A percentile compares a stretch with the other conserved stretches of the same genome.
Evolutionary conservation across 768 basidiomycete species (phyloP).

Genomic region (Suillus placidus): DNA sequence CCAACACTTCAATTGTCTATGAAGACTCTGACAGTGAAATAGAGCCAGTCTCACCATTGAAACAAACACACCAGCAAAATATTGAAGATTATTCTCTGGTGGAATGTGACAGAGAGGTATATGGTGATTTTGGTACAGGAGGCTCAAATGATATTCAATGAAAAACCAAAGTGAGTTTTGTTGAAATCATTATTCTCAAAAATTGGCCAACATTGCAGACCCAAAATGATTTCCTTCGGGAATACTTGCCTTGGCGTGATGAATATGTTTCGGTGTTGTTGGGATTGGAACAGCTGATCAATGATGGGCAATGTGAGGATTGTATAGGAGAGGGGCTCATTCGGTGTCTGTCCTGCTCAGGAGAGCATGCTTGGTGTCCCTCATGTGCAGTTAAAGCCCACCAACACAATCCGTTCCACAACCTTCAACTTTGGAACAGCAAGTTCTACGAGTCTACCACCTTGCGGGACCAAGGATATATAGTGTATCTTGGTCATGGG

Average conservation of each 20-base stretch:
- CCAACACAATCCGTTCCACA: slow-evolving; percentile 17
- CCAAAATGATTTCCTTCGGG: slow-evolving; percentile 8
- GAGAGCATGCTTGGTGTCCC: slow-evolving; percentile 9
- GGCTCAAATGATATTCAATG: neutral
- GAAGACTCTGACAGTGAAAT: neutral
- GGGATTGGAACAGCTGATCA: neutral
- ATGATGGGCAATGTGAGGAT: neutral
- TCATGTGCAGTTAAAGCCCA: slow-evolving; percentile 3
- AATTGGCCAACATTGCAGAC: neutral
- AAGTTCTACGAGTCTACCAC: slow-evolving; percentile 15
- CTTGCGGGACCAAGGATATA: slow-evolving; percentile 22
- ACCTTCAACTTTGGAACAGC: slow-evolving; percentile 26
- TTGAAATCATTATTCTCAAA: neutral
- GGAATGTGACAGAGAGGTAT: neutral
- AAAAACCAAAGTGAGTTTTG: slow-evolving; percentile 1
- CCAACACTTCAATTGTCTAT: neutral
- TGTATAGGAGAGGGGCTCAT: neutral
- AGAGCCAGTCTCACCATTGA: neutral
- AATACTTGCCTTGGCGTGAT: neutral
- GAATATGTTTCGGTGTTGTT: slow-evolving; percentile 5
- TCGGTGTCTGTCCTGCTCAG: slow-evolving; percentile 5
- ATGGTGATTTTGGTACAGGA: neutral
- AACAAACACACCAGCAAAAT: neutral
- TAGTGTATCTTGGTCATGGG: slow-evolving; percentile 25
- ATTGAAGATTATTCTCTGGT: neutral